These are phyloP conservation scores for Penicillium coprophilum DNA, from an alignment of 495 filamentous ascomycete species.

Conservation along the genomic window DNA sequence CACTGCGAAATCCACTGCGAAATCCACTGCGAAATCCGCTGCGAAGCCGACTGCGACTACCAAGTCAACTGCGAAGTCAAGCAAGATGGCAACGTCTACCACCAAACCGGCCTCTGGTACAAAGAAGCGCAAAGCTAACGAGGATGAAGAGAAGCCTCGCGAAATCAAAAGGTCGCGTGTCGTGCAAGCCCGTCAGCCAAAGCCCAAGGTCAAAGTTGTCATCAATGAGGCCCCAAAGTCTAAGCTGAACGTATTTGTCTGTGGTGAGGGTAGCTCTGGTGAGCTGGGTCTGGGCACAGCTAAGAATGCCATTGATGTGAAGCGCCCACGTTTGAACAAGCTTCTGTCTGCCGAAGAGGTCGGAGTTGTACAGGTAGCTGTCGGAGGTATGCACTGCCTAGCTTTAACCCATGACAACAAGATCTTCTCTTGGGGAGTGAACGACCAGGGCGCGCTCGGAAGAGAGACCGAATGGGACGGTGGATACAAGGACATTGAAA, in stretches of 20 bases:
- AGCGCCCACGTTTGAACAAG: conserved; percentile 65
- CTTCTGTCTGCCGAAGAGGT: conserved; percentile 56
- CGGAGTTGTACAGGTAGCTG: conserved; percentile 60
- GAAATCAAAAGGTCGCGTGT: conserved; percentile 24
- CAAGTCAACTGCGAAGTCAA: conserved; percentile 9
- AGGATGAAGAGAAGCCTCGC: conserved; percentile 29
- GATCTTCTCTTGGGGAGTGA: conserved; percentile 68
- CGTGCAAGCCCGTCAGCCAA: conserved; percentile 22
- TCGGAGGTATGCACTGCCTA: conserved; percentile 65
- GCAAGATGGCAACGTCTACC: conserved; percentile 13
- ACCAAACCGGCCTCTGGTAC: conserved; percentile 20
- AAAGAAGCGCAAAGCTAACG: conserved; percentile 46
- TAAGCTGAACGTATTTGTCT: conserved; percentile 65
- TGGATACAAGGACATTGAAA: conserved; percentile 63
- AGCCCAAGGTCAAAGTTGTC: conserved; percentile 33
- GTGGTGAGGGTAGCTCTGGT: conserved; percentile 64
- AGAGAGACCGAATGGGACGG: conserved; percentile 61
- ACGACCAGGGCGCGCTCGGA: conserved; percentile 65
- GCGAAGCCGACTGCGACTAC: conserved; percentile 13
- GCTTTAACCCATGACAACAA: conserved; percentile 63
- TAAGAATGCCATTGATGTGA: conserved; percentile 63
- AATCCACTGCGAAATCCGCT: conserved; percentile 12
- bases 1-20: conserved; percentile 5
- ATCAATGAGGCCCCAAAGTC: conserved; percentile 47
- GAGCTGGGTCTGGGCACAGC: conserved; percentile 65